phyloP scores from a whole-genome alignment of 1,284 basidiomycete species.

The Porogramme epimiltina region DNA sequence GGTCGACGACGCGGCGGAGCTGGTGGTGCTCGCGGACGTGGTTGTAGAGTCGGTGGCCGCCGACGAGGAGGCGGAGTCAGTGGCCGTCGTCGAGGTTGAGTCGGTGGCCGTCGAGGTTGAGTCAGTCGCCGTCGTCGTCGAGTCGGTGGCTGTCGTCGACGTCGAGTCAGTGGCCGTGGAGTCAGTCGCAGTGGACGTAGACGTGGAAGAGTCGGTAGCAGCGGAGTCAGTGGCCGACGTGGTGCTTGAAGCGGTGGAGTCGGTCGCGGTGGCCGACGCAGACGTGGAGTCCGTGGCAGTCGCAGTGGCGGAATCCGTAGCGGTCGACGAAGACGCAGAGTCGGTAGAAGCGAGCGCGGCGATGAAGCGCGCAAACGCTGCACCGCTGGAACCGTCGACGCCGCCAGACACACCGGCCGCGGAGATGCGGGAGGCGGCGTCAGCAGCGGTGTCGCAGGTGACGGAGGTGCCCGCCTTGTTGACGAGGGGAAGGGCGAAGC shows the following conservation, averaged over 20 bases:
- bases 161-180: neutral
- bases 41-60: neutral
- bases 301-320: conserved; percentile 2
- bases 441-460: conserved; percentile 53
- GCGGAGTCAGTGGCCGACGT: neutral
- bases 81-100: neutral
- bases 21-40: too few species aligned
- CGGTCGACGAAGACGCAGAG: neutral
- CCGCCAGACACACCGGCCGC: conserved; percentile 50
- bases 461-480: conserved; percentile 57
- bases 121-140: neutral
- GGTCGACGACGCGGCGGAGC: too few species aligned
- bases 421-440: conserved; percentile 53
- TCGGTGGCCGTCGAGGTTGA: neutral
- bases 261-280: conserved; percentile 11
- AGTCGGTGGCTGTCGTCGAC: neutral
- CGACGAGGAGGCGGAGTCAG: neutral
- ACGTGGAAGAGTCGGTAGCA: neutral
- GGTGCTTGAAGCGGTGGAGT: conserved; percentile 10
- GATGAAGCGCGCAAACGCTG: neutral
- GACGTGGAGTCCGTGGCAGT: conserved; percentile 5
- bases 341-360: too few species aligned
- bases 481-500: conserved; percentile 61
- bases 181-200: neutral
- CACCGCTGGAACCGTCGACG: conserved; percentile 27